These are phyloP conservation scores for Fagus crenata DNA, from an alignment of 306 rosid species.

Conservation along the genomic window DNA sequence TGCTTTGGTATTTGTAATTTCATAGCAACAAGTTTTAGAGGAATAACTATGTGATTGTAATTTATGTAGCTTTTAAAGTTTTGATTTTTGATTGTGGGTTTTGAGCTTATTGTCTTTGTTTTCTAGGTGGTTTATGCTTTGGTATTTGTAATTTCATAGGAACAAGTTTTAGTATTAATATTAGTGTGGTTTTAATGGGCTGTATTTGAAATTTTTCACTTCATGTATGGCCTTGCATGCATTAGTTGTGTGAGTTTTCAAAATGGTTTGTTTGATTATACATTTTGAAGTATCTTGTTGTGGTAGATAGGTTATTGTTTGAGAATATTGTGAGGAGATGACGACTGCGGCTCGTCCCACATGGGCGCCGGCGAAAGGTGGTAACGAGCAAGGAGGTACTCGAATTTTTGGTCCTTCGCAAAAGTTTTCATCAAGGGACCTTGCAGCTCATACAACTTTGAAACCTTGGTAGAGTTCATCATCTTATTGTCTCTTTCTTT, in stretches of 20 bases:
- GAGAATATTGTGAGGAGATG: conserved; percentile 32
- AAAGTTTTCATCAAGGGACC: conserved; percentile 85
- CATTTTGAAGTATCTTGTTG: background rate
- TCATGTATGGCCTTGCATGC: no score
- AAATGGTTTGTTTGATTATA: background rate
- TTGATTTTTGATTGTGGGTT: no score
- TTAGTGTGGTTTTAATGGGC: no score
- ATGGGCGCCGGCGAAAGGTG: conserved; percentile 99
- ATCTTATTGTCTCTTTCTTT: background rate
- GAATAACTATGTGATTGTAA: no score
- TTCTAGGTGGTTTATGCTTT: no score
- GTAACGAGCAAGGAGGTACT: conserved; percentile 94
- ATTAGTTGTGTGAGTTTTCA: background rate
- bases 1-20: no score
- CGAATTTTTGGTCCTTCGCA: conserved; percentile 96
- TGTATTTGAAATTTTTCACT: no score
- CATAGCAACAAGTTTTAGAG: no score
- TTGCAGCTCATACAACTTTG: conserved; percentile 80
- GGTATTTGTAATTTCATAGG: no score
- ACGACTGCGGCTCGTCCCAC: conserved; percentile 98
- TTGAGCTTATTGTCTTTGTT: no score
- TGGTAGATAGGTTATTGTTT: background rate
- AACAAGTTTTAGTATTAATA: no score
- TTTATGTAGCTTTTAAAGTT: no score
- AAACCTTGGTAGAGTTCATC: conserved; percentile 61